Evolutionary conservation across 768 basidiomycete genomes (phyloP), one percentile per base, ranked within the genome.

Genomic region (Mycena vitilis): DNA sequence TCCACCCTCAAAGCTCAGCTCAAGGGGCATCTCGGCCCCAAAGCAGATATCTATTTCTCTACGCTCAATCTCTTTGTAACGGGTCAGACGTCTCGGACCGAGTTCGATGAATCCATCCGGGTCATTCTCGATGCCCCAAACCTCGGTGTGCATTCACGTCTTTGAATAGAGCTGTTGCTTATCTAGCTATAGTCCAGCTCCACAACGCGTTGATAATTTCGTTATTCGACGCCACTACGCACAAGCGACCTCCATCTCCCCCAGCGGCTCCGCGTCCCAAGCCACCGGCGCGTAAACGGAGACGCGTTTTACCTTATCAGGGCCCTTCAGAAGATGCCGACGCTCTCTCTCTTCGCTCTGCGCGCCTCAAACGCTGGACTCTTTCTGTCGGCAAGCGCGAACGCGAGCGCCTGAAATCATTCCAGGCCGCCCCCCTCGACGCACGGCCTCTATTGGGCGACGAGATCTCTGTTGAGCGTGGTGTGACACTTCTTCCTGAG

Each of bases 171-270:
- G 4, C 25, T n/a, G 16, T 5, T 4, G n/a, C 36, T 73, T 64
- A 30, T 66, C 38, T 64, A 12, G 52, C 47, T 52, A 18, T 68
- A 91, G 91, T 94, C 36, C 92, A 93, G 77, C 81, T 94, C 2
- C 94, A 95, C 75, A 95, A 95, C 77, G 89, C 93, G 13, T 83
- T 95, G 38, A 89, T 95, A 42, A 94, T 95, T 37, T 93, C 93
- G 2, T 78, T 95, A 18, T 93, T 95, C 69, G 93, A 93, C 77
- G 91, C 91, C 25, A 92, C 92, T 5, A 87, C 88, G 0, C 88
- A 91, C 71, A 88, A 90, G 71, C 86, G 91, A 48, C 88, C 88
- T 2, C 86, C 87, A 0, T 89, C 91, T 0, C 88, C 90, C 10
- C 90, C 91, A 5, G 88, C 89, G 1, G 85, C 86, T n/a, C 81